Base-by-base conservation (phyloP, 2,329 filamentous ascomycete genomes). In the Claviceps fusiformis region DNA sequence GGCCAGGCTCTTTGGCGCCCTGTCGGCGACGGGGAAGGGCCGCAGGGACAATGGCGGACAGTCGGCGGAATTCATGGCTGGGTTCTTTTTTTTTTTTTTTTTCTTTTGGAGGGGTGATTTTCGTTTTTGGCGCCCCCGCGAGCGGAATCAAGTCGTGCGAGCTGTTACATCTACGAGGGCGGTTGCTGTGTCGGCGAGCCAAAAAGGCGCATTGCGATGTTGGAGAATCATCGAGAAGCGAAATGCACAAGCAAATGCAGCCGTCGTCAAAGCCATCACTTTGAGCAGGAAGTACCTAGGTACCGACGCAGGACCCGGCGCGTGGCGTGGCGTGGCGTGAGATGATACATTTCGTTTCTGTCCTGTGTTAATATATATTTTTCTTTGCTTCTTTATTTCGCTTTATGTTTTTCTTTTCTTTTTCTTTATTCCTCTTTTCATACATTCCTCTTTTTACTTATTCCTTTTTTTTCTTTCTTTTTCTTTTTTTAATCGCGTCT, bases 1-100 rank as follows among this genome's bases (percentile, higher is more conserved):
- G 55, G 80, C 75, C n/a, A 96, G 75, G 50, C 76, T 79, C 65
- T 79, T 80, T 37, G 78, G 76, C 64, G 73, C 75, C 64, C 73
- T 79, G 71, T 74, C 78, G 63, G 71, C 75, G 59, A 76, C 72
- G 17, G 84, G 81, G 50, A 67, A 62, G 15, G 70, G 70, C 54
- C 69, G 68, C 59, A 72, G 60, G 31, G 70, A 72, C 39, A 72
- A 63, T 54, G 69, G 64, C 56, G 65, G 69, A 57, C 62, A 62
- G 46, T 70, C 63, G 55, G 59, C 61, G 46, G 64, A 51, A 19
- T 64, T 60, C 69, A 71, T 71, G 58, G 47, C 48, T 52, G 39
- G 19, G 19, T 19, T 19, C 19, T 19, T 19, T 19, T 19, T 19
- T 19, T 19, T 19, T 19, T 19, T 19, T 19, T 19, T 19, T n/a